Base-by-base conservation (phyloP, 1,284 basidiomycete genomes). In the Boletellus sp. region DNA sequence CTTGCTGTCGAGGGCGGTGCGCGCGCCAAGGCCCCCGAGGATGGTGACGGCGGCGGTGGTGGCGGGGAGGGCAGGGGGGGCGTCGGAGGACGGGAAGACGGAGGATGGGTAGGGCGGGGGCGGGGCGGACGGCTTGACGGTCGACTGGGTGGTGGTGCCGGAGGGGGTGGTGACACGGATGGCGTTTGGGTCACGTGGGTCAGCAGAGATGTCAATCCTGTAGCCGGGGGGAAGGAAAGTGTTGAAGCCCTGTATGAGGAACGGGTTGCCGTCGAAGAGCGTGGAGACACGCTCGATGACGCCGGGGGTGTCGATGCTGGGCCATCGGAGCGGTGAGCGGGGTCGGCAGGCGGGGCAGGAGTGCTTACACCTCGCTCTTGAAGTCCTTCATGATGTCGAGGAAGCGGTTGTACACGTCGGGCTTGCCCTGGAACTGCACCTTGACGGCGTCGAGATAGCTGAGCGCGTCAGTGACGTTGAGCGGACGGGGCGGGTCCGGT, bases 321-420 rank as follows among this genome's bases (percentile, higher is more conserved):
- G n/a, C 16, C n/a, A n/a, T n/a, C n/a, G n/a, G 14, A 30, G 14
- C 20, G 21, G 8, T 43, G 43, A 41, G 40, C 4, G 34, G 17
- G 37, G 34, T 2, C 8, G 13, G 20, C 20, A 43, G 16, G 36
- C 9, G 48, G 42, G 40, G 20, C 13, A n/a, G 47, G 27, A n/a
- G 16, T 19, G 43, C 90, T 73, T 68, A 96, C 93, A 80, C 78
- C 69, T 94, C 89, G 57, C 88, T 88, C 73, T 97, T 96, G 70
- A 96, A 96, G 67, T 99, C 95, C 73, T 98, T 99, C 95, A 98
- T 98, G 63, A 98, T 96, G 68, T 98, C 95, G 67, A 98, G 72
- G 67, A 98, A 98, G 56, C 88, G 84, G 68, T 98, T 97, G 76
- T 98, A 97, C 23, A 97, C 94, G 63, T 97, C 91, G 20, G 94